Evolutionary conservation across 2,329 filamentous ascomycete species (phyloP), one percentile per base, ranked within the genome.

Genomic region (Aspergillus pseudoterreus): DNA sequence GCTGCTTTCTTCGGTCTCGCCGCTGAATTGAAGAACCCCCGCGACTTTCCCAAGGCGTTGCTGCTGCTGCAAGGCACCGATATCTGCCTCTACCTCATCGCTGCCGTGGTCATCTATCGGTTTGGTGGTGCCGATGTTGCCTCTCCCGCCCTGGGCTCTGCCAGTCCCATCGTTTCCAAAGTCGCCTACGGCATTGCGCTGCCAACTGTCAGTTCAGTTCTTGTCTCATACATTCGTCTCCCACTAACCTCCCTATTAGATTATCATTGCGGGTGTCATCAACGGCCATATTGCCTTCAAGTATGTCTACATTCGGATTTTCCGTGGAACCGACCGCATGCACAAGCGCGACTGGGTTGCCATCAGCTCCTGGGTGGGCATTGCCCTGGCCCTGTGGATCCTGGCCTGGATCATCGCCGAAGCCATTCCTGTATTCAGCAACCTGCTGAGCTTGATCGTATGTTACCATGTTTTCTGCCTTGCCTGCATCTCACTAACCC

Each of bases 221-320:
- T 15, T 30, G 11, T 6, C 22, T 22, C 8, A 15, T 33, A 3
- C 21, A 38, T 9, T 24, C 9, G 22, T 15, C 10, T 19, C n/a
- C 47, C 4, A 9, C 27, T 43, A 30, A 47, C 45, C 51, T 44
- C 53, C 24, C 39, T 5, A 30, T 14, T 48, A 71, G 69, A 88
- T 89, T 52, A 74, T 89, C 44, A 82, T 90, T 45, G 83, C 85
- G 0, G 86, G 86, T 48, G 84, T 88, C 6, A 85, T 90, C 56
- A 85, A 87, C 63, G 84, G 81, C 11, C 82, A 85, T 53, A 81
- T 88, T 2, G 83, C 83, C 2, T 77, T 77, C 49, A 87, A 86
- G 62, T 85, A 85, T 59, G 73, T 87, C 52, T 89, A 86, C 61
- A 71, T 82, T 3, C 80, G 85, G 27, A 64, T 85, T 6, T 87